Conservation (phyloP, 164 flowering plant species). For the Magnolia officinalis region DNA sequence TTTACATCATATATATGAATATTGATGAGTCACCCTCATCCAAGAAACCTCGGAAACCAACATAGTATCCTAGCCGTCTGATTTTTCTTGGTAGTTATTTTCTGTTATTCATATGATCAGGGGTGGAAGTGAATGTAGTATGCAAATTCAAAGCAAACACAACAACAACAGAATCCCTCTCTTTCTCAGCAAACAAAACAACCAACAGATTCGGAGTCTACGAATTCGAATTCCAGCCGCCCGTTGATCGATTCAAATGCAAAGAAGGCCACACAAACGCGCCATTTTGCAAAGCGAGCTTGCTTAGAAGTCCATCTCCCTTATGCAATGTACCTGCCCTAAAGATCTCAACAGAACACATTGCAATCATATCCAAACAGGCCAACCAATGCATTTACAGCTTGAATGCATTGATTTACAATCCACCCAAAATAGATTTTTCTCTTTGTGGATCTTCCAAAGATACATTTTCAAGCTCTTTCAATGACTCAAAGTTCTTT, state of each 20-base stretch:
- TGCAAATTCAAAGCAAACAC: constrained; percentile 62
- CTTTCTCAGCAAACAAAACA: constrained; percentile 59
- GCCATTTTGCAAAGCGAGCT: no score
- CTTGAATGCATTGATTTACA: constrained; percentile 40
- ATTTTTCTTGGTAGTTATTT: no score
- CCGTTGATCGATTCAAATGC: constrained; percentile 55
- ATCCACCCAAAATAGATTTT: constrained; percentile 33
- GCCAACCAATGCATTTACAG: constrained; percentile 50
- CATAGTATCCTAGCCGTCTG: no score
- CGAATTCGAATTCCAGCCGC: constrained; percentile 44
- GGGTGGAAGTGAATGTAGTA: constrained; percentile 54
- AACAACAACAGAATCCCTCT: constrained; percentile 31
- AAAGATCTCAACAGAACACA: no score
- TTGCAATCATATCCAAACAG: constrained; percentile 11
- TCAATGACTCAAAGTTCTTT: constrained; percentile 40
- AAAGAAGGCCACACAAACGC: constrained; percentile 20
- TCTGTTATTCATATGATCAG: constrained; percentile 21
- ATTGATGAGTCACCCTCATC: no score
- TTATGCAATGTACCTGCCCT: no score
- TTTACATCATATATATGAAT: no score
- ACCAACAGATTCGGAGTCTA: constrained; percentile 58
- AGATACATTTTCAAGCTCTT: constrained; percentile 16
- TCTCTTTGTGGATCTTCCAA: constrained; percentile 39
- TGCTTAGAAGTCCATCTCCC: no score
- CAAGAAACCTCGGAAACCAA: no score